Conservation (phyloP, 2,329 filamentous ascomycete genomes). For the Chaetoscypha palmicola region DNA sequence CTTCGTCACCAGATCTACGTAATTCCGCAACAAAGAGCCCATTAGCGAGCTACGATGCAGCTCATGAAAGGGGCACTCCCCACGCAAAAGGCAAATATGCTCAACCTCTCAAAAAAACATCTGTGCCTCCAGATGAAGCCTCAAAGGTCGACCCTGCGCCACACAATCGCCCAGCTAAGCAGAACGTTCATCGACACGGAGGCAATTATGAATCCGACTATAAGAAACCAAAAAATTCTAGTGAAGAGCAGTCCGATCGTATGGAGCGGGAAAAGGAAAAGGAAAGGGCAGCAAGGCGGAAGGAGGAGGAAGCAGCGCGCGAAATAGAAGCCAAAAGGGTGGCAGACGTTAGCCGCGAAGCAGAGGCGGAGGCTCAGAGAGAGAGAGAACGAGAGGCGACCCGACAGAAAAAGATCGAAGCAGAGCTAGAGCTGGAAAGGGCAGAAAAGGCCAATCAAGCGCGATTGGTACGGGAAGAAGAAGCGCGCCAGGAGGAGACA, state of each 20-base stretch:
- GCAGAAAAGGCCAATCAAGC: conserved; percentile 23
- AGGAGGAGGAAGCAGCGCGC: conserved; percentile 32
- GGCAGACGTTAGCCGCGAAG: conserved; percentile 24
- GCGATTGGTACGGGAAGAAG: conserved; percentile 23
- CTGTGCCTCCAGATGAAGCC: conserved; percentile 6
- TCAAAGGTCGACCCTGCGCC: conserved; percentile 14
- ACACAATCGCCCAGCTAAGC: conserved; percentile 12
- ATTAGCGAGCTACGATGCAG: conserved; percentile 17
- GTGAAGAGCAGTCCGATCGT: conserved; percentile 12
- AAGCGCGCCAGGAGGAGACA: conserved; percentile 32
- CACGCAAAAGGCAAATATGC: conserved; percentile 15
- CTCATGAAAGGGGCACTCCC: conserved; percentile 8
- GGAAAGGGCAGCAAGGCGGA: conserved; percentile 31
- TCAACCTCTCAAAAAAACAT: conserved; percentile 10
- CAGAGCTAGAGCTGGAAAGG: conserved; percentile 20
- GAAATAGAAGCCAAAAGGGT: conserved; percentile 30
- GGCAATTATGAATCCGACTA: conserved; percentile 8
- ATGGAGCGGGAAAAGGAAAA: conserved; percentile 20
- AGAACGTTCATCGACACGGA: conserved; percentile 5
- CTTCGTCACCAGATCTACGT: conserved; percentile 26
- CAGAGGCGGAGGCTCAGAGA: conserved; percentile 19
- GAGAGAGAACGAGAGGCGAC: conserved; percentile 10
- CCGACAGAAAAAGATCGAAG: conserved; percentile 9
- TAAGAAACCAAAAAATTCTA: conserved; percentile 12
- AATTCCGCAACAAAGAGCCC: conserved; percentile 14